Base-by-base conservation (phyloP, 768 basidiomycete genomes). In the Tephrocybe sp. region DNA sequence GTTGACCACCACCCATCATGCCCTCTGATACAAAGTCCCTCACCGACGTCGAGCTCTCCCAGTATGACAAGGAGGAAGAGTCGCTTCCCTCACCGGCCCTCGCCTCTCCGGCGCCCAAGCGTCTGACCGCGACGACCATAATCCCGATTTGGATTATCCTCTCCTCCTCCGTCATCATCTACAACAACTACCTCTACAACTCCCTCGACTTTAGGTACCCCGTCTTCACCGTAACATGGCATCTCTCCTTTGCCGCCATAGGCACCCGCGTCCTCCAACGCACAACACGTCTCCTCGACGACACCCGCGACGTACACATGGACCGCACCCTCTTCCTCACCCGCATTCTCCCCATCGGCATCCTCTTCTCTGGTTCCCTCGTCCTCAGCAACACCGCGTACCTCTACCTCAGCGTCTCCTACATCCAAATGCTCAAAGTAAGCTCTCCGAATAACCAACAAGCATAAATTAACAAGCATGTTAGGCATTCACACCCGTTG, bases 101-200 rank as follows among this genome's bases (percentile, higher is more conserved):
- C 18, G 56, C 75, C 8, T 67, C 75, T 18, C 57, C 70, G 8
- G 60, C 67, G 2, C 63, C 79, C 47, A 56, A 73, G n/a, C 82
- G 78, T 61, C 67, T 89, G 24, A 79, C 88, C 11, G 78, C 88
- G 1, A 63, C 83, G 0, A 70, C 78, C 48, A 89, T 94, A 61
- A 91, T 97, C 49, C 94, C 92, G 22, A 73, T 96, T 48, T 98
- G 96, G 96, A 98, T 97, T 61, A 71, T 82, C 16, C 86, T 96
- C 58, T 89, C 86, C 56, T 92, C 92, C 21, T 65, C 83, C 7
- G 95, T 98, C 64, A 98, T 98, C 71, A 84, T 97, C 51, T 97
- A 98, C 82, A 97, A 97, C 80, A 96, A 93, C 68, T 85, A 85
- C 64, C 69, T 91, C 58, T 92, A 90, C 77, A 89, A 89, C 69